phyloP scores from a whole-genome alignment of 1,139 yeast species.

The Pichia sp. region DNA sequence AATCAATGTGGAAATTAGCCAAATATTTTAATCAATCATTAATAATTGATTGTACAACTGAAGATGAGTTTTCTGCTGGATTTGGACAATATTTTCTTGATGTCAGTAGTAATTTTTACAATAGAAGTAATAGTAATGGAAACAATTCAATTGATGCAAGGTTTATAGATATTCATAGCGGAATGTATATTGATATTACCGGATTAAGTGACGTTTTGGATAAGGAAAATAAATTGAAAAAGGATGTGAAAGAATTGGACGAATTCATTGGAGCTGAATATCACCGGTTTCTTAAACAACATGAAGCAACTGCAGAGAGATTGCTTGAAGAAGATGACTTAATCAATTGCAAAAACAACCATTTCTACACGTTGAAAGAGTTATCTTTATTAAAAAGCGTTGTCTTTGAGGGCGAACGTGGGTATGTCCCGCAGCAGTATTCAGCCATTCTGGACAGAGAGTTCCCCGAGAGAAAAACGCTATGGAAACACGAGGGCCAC shows the following conservation, averaged over 20 bases:
- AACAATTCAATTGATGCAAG: constrained; percentile 54
- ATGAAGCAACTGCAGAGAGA: constrained; percentile 17
- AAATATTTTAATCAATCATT: constrained; percentile 40
- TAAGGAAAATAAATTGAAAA: constrained; percentile 16
- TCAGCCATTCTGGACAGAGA: constrained; percentile 37
- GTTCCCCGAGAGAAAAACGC: constrained; percentile 30
- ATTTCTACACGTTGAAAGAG: constrained; percentile 39
- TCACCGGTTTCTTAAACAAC: constrained; percentile 20
- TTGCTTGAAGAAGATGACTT: constrained; percentile 29
- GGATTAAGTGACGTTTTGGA: constrained; percentile 32
- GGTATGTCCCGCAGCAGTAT: constrained; percentile 38
- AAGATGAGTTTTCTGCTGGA: constrained; percentile 23
- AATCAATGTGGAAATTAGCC: constrained; percentile 36
- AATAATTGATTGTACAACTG: constrained; percentile 34
- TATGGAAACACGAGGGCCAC: constrained; percentile 26
- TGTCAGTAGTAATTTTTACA: constrained; percentile 36
- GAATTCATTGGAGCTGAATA: constrained; percentile 20
- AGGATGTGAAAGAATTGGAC: not conserved
- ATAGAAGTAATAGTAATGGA: constrained; percentile 33
- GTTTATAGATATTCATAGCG: constrained; percentile 49
- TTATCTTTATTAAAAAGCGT: constrained; percentile 38
- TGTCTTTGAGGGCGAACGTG: constrained; percentile 43
- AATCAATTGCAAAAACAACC: constrained; percentile 39
- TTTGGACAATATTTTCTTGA: constrained; percentile 43
- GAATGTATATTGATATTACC: constrained; percentile 43